Evolutionary conservation across 129 eudicot genomes (phyloP).

Genomic region (Logfia minima): DNA sequence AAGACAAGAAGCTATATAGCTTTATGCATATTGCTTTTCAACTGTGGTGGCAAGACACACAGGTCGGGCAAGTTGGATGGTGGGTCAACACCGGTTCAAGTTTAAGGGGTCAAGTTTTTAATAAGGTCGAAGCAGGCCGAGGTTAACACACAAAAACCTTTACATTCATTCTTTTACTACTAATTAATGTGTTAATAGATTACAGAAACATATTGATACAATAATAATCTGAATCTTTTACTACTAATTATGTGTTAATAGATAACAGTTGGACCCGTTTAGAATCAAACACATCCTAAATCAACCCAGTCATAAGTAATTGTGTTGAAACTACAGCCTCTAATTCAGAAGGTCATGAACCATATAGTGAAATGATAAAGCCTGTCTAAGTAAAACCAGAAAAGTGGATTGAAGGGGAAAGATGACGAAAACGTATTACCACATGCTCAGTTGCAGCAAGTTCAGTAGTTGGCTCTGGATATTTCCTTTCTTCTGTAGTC

Average conservation of each 20-base stretch:
- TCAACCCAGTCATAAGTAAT: not conserved
- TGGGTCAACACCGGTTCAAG: not conserved
- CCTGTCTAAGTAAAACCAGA: not conserved
- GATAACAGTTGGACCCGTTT: not conserved
- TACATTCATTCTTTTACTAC: not conserved
- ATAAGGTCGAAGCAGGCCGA: not conserved
- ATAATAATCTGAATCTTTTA: too few species aligned
- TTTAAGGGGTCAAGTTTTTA: not conserved
- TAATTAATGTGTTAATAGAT: not conserved
- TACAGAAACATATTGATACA: not conserved
- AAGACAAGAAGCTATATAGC: not conserved
- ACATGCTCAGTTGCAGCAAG: constrained; percentile 35
- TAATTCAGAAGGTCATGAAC: not conserved
- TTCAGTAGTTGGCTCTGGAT: constrained; percentile 26
- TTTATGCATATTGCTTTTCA: not conserved
- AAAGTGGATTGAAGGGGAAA: not conserved
- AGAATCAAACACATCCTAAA: not conserved
- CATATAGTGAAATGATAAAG: not conserved
- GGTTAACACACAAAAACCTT: not conserved
- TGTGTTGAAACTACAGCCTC: not conserved
- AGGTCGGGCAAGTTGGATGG: too few species aligned
- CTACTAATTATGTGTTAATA: not conserved
- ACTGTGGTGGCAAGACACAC: not conserved
- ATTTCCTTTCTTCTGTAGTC: constrained; percentile 33
- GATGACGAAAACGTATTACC: constrained; percentile 37